Conservation (phyloP, 768 basidiomycete genomes). For the Leccinum disarticulatum region DNA sequence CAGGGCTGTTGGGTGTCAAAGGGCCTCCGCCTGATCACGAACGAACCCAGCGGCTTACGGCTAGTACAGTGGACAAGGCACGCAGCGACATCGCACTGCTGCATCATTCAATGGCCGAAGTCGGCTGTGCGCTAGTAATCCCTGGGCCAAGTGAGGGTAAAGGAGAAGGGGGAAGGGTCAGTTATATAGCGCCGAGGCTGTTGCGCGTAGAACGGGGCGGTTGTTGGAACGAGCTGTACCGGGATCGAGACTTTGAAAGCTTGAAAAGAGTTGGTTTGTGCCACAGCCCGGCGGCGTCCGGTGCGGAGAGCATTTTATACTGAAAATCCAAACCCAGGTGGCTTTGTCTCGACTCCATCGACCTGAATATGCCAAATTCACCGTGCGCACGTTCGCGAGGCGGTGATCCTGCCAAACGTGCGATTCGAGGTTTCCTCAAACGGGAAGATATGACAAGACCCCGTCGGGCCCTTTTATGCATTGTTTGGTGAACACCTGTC, state of each 20-base stretch:
- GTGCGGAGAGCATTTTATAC: background rate
- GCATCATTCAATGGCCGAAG: background rate
- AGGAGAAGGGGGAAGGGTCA: background rate
- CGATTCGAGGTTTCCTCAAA: background rate
- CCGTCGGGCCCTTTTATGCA: background rate
- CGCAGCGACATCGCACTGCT: background rate
- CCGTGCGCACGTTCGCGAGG: slow-evolving; percentile 15
- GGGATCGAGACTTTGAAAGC: background rate
- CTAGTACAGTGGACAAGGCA: background rate
- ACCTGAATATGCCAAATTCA: background rate
- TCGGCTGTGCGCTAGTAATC: background rate
- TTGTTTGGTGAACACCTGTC: slow-evolving; percentile 1
- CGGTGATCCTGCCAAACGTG: slow-evolving; percentile 8
- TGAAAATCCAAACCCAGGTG: background rate
- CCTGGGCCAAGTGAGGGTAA: background rate
- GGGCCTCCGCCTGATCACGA: background rate
- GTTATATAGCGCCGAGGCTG: background rate
- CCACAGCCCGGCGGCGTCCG: background rate
- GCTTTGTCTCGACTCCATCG: background rate
- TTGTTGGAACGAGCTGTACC: slow-evolving; percentile 2
- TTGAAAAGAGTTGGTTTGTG: background rate
- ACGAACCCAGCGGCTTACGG: background rate
- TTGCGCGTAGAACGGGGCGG: background rate
- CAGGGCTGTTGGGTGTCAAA: background rate
- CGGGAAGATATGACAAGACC: background rate